These are phyloP conservation scores for Solanum hybrid DNA, from an alignment of 305 asterid genomes.

Conservation along the genomic window DNA sequence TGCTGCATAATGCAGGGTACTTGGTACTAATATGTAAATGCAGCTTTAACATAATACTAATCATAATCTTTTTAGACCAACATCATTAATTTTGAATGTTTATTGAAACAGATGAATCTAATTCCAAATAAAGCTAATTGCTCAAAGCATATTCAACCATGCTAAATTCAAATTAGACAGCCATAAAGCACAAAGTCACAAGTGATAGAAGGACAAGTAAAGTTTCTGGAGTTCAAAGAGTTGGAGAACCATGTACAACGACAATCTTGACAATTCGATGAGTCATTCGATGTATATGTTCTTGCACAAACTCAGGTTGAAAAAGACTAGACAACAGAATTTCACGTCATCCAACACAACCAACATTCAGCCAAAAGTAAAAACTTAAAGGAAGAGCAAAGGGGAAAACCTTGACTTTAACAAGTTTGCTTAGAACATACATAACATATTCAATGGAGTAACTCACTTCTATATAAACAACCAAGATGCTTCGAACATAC, in stretches of 20 bases:
- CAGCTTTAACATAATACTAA: neutral
- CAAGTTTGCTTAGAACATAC: neutral
- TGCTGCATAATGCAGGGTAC: neutral
- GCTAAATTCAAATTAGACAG: neutral
- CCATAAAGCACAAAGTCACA: neutral
- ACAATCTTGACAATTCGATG: neutral
- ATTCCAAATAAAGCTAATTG: neutral
- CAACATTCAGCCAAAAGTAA: neutral
- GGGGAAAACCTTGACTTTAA: neutral
- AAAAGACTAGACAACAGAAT: neutral
- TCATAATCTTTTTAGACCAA: neutral
- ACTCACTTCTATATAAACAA: neutral
- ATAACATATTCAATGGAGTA: neutral
- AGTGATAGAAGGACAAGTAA: neutral
- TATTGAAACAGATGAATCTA: neutral
- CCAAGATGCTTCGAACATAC: neutral
- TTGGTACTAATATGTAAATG: neutral
- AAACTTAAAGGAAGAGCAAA: slow-evolving; percentile 1
- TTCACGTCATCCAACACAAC: neutral
- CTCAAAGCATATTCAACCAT: neutral
- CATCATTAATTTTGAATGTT: neutral
- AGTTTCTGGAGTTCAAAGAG: neutral
- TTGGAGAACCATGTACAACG: neutral
- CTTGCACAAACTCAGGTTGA: neutral
- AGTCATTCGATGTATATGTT: neutral